Conservation (phyloP, 2,329 filamentous ascomycete species). For the Sclerotinia sclerotiorum region DNA sequence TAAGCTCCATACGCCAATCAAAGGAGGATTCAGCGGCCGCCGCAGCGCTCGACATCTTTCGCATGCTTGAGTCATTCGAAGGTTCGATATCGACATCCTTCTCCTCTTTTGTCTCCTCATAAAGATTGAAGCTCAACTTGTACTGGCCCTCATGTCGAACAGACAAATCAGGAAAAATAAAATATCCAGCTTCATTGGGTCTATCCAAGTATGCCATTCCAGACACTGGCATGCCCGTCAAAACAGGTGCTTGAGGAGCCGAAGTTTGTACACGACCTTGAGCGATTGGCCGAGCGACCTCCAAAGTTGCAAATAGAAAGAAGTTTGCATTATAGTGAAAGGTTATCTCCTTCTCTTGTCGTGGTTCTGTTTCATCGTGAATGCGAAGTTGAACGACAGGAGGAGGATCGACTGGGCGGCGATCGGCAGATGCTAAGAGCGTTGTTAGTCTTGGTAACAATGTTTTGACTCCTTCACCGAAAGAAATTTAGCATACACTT, state of each 20-base stretch:
- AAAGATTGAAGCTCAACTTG: slow-evolving; percentile 86
- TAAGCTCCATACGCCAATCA: slow-evolving; percentile 85
- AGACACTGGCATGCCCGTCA: slow-evolving; percentile 92
- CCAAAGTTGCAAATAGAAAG: slow-evolving; percentile 91
- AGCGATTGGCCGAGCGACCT: slow-evolving; percentile 79
- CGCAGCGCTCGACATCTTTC: slow-evolving; percentile 42
- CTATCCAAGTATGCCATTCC: slow-evolving; percentile 96
- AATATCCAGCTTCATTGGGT: slow-evolving; percentile 78
- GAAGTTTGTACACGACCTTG: slow-evolving; percentile 71
- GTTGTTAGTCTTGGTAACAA: not conserved
- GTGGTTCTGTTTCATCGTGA: slow-evolving; percentile 60
- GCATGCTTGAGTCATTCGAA: slow-evolving; percentile 39
- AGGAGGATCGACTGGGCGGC: slow-evolving; percentile 52
- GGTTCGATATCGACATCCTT: slow-evolving; percentile 68
- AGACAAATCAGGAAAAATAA: slow-evolving; percentile 95
- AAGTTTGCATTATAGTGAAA: slow-evolving; percentile 96
- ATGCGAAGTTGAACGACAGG: slow-evolving; percentile 91
- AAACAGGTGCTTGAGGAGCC: slow-evolving; percentile 72
- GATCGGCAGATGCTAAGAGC: slow-evolving; percentile 33
- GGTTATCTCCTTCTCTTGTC: slow-evolving; percentile 54
- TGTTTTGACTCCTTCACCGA: not conserved
- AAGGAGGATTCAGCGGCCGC: slow-evolving; percentile 53
- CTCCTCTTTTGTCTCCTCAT: slow-evolving; percentile 86
- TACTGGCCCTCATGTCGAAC: slow-evolving; percentile 95
- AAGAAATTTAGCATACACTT: slow-evolving; percentile 67